These are phyloP conservation scores for Psilocybe sp. DNA, from an alignment of 768 basidiomycete genomes.

Conservation along the genomic window DNA sequence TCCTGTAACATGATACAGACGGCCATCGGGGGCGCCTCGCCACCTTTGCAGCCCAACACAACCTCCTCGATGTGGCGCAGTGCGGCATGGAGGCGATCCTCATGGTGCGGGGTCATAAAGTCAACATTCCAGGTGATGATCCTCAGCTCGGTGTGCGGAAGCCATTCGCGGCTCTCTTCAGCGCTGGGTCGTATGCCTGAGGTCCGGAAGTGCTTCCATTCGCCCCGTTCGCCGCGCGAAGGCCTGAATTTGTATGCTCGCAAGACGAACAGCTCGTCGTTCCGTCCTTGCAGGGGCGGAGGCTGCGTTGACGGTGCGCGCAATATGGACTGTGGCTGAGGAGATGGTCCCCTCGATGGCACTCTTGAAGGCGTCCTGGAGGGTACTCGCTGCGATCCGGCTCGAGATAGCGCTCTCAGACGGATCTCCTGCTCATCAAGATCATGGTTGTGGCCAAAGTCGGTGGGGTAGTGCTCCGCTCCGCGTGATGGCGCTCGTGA, in stretches of 20 bases:
- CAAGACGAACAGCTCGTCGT: slow-evolving; percentile 25
- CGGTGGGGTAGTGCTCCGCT: too few species aligned
- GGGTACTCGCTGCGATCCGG: too few species aligned
- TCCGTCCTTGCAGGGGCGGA: slow-evolving; percentile 7
- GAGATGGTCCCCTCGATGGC: background rate
- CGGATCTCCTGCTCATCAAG: too few species aligned
- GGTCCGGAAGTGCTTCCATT: slow-evolving; percentile 44
- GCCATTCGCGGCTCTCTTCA: background rate
- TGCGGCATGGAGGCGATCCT: slow-evolving; percentile 43
- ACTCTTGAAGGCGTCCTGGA: too few species aligned
- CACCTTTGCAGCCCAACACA: slow-evolving; percentile 44
- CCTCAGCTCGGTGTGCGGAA: slow-evolving; percentile 29
- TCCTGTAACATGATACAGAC: slow-evolving; percentile 70
- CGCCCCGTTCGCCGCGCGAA: slow-evolving; percentile 30
- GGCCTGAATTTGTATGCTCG: slow-evolving; percentile 39
- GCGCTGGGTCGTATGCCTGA: slow-evolving; percentile 24
- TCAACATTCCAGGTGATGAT: slow-evolving; percentile 77
- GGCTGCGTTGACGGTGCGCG: background rate
- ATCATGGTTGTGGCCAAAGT: too few species aligned
- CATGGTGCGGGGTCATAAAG: slow-evolving; percentile 32
- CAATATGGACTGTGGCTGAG: background rate
- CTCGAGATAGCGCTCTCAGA: too few species aligned
- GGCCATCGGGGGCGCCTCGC: slow-evolving; percentile 49
- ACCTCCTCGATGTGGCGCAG: slow-evolving; percentile 55
- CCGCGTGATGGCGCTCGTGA: too few species aligned